Evolutionary conservation across 2,329 filamentous ascomycete species (phyloP), one percentile per base, ranked within the genome.

Genomic region (Aotearoamyces nothofagi): DNA sequence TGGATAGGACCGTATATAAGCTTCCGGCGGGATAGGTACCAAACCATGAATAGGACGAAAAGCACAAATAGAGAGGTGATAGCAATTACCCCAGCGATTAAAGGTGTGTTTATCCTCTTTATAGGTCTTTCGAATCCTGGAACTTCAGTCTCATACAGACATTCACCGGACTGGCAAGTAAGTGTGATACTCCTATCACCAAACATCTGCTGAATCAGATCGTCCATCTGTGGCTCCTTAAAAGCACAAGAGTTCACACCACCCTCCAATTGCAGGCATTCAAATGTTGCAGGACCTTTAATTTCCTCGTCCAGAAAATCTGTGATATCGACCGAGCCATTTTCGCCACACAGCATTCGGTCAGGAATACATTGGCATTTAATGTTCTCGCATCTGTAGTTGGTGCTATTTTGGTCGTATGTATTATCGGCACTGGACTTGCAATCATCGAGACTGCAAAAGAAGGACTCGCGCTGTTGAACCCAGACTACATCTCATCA

Each of bases 81-180:
- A 14, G 84, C 86, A 44, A 98, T 96, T 26, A 94, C 80, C 9
- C 81, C 78, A 8, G 92, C 87, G 41, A 98, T 98, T 27, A 98
- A 64, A 3, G 87, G 90, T 0, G 87, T 96, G 52, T 98, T 98
- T 56, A 98, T 96, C 49, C 78, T 77, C 58, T 94, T 93, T 35
- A 94, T 68, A 1, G 87, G 84, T 12, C 78, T 69, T 40, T 78
- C 66, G 47, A 92, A 98, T 11, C 92, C 90, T 10, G 90, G 90
- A 5, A 96, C 76, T 45, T 96, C 80, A 5, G 86, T 93, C 49
- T 79, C 71, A 53, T 94, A 86, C 17, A 98, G 60, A 59, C 90
- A 98, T 57, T 98, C 90, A 34, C 90, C 90, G 14, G 86, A 70
- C 35, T 73, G 63, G 46, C 90, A 98, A 15, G 71, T 65, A 24